Conservation (phyloP, 2,329 filamentous ascomycete species). For the Hypoxylon sp. region DNA sequence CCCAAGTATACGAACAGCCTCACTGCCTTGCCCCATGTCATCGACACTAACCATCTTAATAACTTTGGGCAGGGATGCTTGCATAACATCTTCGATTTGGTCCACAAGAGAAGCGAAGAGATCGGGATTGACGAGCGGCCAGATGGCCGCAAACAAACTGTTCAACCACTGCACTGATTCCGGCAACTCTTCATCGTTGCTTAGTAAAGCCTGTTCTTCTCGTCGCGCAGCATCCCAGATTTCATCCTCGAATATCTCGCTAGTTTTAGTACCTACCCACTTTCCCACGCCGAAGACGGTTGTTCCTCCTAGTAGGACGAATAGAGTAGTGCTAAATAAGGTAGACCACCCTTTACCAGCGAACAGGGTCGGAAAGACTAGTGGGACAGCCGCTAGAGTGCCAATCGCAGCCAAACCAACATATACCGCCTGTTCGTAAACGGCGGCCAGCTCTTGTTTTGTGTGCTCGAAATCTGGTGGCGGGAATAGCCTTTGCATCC, state of each 20-base stretch:
- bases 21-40: conserved; percentile 82
- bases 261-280: conserved; percentile 74
- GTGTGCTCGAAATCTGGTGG: conserved; percentile 64
- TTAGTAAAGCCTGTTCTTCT: conserved; percentile 63
- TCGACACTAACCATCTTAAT: conserved; percentile 83
- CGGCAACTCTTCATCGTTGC: conserved; percentile 65
- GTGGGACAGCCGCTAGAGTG: conserved; percentile 47
- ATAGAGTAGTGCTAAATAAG: conserved; percentile 48
- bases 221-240: conserved; percentile 76
- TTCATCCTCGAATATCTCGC: conserved; percentile 76
- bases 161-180: conserved; percentile 82
- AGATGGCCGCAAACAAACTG: conserved; percentile 75
- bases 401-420: conserved; percentile 57
- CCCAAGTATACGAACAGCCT: conserved; percentile 78
- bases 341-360: conserved; percentile 39
- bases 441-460: conserved; percentile 52
- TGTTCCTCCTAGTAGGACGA: conserved; percentile 49
- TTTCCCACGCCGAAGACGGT: conserved; percentile 65
- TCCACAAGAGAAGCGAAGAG: conserved; percentile 78
- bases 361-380: conserved; percentile 49
- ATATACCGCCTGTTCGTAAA: conserved; percentile 57
- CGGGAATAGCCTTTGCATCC: conserved; percentile 63
- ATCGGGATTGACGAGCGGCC: conserved; percentile 83
- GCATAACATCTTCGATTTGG: conserved; percentile 84
- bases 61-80: conserved; percentile 78